These are phyloP conservation scores for Perkinsus chesapeaki DNA, from an alignment of 169 alveolate genomes.

Conservation along the genomic window DNA sequence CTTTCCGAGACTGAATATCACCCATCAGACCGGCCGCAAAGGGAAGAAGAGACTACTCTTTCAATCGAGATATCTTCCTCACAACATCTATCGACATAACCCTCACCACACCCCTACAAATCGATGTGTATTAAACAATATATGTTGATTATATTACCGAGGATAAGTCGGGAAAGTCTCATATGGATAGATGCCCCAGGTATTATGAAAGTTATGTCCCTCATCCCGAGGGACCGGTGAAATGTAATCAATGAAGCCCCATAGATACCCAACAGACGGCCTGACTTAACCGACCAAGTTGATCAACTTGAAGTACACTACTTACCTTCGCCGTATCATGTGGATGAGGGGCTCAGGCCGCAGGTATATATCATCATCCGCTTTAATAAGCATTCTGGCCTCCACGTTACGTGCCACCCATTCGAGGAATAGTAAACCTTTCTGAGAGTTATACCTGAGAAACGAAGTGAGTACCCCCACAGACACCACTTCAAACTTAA, in stretches of 20 bases:
- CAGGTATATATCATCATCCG: constrained; percentile 10
- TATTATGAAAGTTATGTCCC: background rate
- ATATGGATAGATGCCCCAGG: constrained; percentile 6
- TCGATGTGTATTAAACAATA: too few species aligned
- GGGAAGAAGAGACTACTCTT: background rate
- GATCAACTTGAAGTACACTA: background rate
- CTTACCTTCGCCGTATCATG: background rate
- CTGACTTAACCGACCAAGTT: background rate
- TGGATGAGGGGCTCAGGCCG: constrained; percentile 6
- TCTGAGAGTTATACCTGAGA: background rate
- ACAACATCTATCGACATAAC: constrained; percentile 1
- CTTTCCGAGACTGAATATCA: background rate
- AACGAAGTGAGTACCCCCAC: background rate
- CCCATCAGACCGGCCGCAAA: background rate
- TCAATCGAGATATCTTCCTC: background rate
- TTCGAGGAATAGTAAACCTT: background rate
- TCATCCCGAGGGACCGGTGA: constrained; percentile 10
- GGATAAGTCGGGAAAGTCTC: constrained; percentile 10
- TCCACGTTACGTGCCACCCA: background rate
- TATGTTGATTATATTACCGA: background rate
- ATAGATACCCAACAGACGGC: background rate
- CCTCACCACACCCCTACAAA: background rate
- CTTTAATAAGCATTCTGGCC: background rate
- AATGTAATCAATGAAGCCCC: constrained; percentile 11
- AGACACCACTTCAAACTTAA: too few species aligned